phyloP scores from a whole-genome alignment of 495 filamentous ascomycete genomes.

The Bombardia bombarda region DNA sequence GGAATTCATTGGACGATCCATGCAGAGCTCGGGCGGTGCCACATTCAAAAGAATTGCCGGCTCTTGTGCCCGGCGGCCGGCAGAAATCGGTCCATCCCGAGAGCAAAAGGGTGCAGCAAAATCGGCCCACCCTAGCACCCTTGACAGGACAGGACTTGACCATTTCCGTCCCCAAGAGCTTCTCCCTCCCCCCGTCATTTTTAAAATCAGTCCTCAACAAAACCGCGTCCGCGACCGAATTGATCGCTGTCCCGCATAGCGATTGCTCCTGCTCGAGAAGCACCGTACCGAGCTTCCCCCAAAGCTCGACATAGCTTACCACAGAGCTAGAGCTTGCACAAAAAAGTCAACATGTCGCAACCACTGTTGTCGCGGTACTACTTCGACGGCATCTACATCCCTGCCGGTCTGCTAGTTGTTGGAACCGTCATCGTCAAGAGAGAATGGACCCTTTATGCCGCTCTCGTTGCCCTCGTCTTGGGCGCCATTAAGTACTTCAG shows the following conservation, averaged over 20 bases:
- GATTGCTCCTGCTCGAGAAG: no score
- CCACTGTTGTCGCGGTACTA: slow-evolving; percentile 31
- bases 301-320: neutral
- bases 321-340: neutral
- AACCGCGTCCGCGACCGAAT: no score
- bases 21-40: neutral
- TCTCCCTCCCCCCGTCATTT: no score
- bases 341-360: slow-evolving; percentile 16
- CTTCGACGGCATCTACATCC: slow-evolving; percentile 74
- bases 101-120: no score
- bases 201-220: no score
- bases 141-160: neutral
- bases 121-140: slow-evolving; percentile 1
- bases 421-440: slow-evolving; percentile 69
- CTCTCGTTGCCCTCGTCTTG: slow-evolving; percentile 51
- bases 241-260: no score
- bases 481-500: slow-evolving; percentile 56
- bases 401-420: slow-evolving; percentile 70
- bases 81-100: neutral
- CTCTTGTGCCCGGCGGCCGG: no score
- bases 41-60: neutral
- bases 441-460: slow-evolving; percentile 69
- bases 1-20: no score
- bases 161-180: neutral
- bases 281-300: neutral